Conservation (phyloP, 192 early-diverging fungal genomes). For the Dimargaris cristalligena region DNA sequence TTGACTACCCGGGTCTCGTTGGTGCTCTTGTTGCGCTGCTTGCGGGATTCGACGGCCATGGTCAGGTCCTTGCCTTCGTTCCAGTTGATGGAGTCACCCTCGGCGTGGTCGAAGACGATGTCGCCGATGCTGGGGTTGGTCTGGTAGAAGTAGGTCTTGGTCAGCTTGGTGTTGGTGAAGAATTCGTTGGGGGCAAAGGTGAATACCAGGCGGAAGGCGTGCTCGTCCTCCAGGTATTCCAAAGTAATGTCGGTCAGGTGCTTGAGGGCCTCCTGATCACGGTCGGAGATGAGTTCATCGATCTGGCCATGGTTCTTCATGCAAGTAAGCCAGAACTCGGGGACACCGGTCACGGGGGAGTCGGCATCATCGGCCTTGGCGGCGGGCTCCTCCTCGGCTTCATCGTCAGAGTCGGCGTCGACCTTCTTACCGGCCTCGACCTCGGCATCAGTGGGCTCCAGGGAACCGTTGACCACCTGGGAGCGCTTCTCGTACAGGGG, state of each 20-base stretch:
- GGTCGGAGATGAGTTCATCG: constrained; percentile 72
- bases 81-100: constrained; percentile 86
- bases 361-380: constrained; percentile 26
- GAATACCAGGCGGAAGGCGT: constrained; percentile 91
- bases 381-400: constrained; percentile 29
- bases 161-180: constrained; percentile 74
- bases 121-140: constrained; percentile 66
- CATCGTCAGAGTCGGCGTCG: constrained; percentile 28
- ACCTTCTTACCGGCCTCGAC: constrained; percentile 42
- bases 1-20: constrained; percentile 98
- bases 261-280: constrained; percentile 81
- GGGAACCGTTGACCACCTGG: constrained; percentile 53
- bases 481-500: constrained; percentile 85
- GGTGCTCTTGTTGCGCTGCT: constrained; percentile 96
- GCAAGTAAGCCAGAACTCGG: constrained; percentile 91
- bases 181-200: constrained; percentile 74
- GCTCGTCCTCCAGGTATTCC: constrained; percentile 35
- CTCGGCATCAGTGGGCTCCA: constrained; percentile 87
- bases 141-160: constrained; percentile 88
- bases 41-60: constrained; percentile 89
- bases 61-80: constrained; percentile 93
- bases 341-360: constrained; percentile 49
- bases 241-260: constrained; percentile 61
- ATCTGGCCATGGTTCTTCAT: constrained; percentile 74
- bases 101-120: constrained; percentile 80